Evolutionary conservation across 345 rosid genomes (phyloP).

Genomic region (Rhodomyrtus tomentosa): DNA sequence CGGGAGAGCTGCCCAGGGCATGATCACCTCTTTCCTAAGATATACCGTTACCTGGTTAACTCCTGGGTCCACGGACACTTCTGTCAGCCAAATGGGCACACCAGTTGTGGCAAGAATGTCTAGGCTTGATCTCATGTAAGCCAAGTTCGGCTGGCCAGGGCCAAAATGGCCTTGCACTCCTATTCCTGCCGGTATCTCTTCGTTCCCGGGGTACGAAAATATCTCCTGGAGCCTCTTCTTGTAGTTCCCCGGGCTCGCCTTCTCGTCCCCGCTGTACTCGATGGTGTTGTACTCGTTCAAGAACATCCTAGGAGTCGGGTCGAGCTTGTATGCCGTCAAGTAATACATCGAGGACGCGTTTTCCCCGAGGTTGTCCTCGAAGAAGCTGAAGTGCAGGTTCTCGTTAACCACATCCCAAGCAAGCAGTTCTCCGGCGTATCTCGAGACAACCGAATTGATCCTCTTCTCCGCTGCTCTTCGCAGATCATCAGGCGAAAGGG

Average conservation of each 20-base stretch:
- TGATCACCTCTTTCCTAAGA: neutral
- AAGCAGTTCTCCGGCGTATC: constrained; percentile 56
- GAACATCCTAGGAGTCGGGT: constrained; percentile 39
- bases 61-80: constrained; percentile 31
- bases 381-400: constrained; percentile 67
- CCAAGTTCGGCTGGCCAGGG: constrained; percentile 40
- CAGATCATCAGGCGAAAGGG: constrained; percentile 25
- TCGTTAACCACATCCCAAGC: constrained; percentile 89
- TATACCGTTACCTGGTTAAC: constrained; percentile 19
- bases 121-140: constrained; percentile 63
- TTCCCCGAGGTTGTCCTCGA: constrained; percentile 56
- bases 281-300: constrained; percentile 77
- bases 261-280: constrained; percentile 26
- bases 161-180: constrained; percentile 77
- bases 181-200: constrained; percentile 31
- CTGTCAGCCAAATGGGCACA: constrained; percentile 79
- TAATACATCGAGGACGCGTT: constrained; percentile 41
- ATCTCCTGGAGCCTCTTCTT: constrained; percentile 36
- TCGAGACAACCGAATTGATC: constrained; percentile 43
- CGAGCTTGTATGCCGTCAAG: constrained; percentile 27
- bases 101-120: constrained; percentile 52
- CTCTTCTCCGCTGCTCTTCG: constrained; percentile 29
- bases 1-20: neutral
- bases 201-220: constrained; percentile 36
- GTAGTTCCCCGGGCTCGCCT: constrained; percentile 19